Evolutionary conservation across 768 basidiomycete genomes (phyloP).

Genomic region (Sistotremastrum niveocremeum): DNA sequence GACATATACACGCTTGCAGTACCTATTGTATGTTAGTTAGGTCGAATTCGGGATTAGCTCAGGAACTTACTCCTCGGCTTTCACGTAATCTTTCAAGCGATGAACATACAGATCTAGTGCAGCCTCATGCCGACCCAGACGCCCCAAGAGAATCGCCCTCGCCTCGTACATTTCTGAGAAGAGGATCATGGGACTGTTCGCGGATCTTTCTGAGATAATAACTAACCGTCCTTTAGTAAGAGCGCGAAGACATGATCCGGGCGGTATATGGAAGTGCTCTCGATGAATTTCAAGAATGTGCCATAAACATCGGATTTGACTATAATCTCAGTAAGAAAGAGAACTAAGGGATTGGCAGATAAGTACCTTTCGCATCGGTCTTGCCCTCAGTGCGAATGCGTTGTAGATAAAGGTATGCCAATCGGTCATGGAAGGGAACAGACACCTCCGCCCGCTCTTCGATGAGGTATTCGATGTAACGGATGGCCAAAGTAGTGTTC

Average conservation of each 20-base stretch:
- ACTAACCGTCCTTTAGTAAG: conserved; percentile 69
- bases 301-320: conserved; percentile 24
- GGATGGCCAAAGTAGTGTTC: conserved; percentile 51
- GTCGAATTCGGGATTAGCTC: not conserved
- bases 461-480: conserved; percentile 80
- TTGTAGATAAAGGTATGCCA: conserved; percentile 76
- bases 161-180: conserved; percentile 73
- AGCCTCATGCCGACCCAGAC: conserved; percentile 81
- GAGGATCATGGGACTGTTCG: not conserved
- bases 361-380: conserved; percentile 43
- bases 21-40: conserved; percentile 31
- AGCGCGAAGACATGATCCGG: conserved; percentile 69
- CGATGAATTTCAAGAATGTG: conserved; percentile 71
- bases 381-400: conserved; percentile 49
- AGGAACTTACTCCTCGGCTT: conserved; percentile 72
- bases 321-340: not conserved
- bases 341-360: not conserved
- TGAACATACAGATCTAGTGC: conserved; percentile 95
- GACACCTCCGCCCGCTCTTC: conserved; percentile 55
- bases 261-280: conserved; percentile 52
- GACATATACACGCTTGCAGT: conserved; percentile 76
- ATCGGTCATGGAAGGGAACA: conserved; percentile 68
- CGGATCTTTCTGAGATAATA: not conserved
- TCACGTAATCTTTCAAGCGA: conserved; percentile 63
- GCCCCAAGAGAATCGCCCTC: conserved; percentile 80